Percentiles rank a stretch among this genome's conserved stretches.
Conservation (phyloP, 2,329 filamentous ascomycete species). For the Colletotrichum tamarilloi region DNA sequence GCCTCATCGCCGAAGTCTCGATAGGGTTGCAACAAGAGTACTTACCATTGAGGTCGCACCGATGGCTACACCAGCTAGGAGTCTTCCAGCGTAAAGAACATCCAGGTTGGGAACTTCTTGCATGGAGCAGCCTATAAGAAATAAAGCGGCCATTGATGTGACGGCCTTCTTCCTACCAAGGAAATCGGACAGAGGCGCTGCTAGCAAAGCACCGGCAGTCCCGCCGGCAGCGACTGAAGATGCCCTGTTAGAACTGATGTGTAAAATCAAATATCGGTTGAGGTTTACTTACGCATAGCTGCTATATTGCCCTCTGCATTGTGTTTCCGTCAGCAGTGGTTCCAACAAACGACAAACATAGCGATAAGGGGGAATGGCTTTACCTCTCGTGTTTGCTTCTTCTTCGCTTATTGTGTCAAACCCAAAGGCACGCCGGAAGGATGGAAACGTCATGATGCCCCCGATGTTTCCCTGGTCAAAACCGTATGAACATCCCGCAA, state of each 20-base stretch:
- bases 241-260: slow-evolving; percentile 16
- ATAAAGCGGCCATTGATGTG: slow-evolving; percentile 45
- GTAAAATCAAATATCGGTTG: no score
- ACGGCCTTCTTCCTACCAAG: slow-evolving; percentile 49
- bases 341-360: no score
- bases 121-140: slow-evolving; percentile 46
- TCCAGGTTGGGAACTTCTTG: slow-evolving; percentile 49
- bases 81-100: slow-evolving; percentile 49
- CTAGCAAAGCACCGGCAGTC: slow-evolving; percentile 48
- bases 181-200: slow-evolving; percentile 49
- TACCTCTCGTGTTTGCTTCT: slow-evolving; percentile 41
- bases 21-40: background rate
- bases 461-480: slow-evolving; percentile 54
- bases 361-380: background rate
- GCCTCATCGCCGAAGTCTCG: no score
- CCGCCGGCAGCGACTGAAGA: slow-evolving; percentile 48
- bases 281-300: slow-evolving; percentile 42
- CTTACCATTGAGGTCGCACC: slow-evolving; percentile 47
- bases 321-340: background rate
- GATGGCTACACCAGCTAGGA: slow-evolving; percentile 49
- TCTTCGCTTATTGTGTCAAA: slow-evolving; percentile 43
- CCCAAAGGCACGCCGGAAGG: slow-evolving; percentile 49
- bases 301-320: slow-evolving; percentile 44
- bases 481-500: slow-evolving; percentile 51
- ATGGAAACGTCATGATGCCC: slow-evolving; percentile 49